Evolutionary conservation across 768 basidiomycete species (phyloP).

Genomic region (Russula dissimulans): DNA sequence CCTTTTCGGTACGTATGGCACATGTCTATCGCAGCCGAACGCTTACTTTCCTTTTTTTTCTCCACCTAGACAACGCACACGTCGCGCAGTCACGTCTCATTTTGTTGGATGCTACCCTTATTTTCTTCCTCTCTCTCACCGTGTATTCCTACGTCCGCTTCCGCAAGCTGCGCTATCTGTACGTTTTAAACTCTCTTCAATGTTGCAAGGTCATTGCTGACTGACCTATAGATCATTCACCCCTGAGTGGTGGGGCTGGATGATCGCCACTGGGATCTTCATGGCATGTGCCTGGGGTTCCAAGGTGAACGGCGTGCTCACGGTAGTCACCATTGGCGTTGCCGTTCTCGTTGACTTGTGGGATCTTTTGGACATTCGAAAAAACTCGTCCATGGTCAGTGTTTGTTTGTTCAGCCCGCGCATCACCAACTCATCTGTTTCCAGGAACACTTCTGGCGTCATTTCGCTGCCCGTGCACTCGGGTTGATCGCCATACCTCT

Average conservation of each 20-base stretch:
- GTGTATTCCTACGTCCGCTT: conserved; percentile 91
- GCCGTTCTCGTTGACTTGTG: conserved; percentile 92
- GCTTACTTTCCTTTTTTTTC: neutral
- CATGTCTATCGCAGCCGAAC: neutral
- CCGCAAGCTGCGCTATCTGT: conserved; percentile 88
- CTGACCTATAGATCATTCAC: conserved; percentile 63
- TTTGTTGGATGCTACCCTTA: conserved; percentile 84
- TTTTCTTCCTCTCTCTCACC: conserved; percentile 93
- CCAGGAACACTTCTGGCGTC: conserved; percentile 66
- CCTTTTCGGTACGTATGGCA: conserved; percentile 66
- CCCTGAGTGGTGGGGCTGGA: conserved; percentile 91
- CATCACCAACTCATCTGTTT: neutral
- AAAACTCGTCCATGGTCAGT: conserved; percentile 61
- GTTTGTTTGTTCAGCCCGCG: neutral
- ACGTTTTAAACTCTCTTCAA: conserved; percentile 22
- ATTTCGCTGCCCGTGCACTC: conserved; percentile 76
- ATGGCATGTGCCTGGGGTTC: conserved; percentile 96
- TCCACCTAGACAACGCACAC: conserved; percentile 79
- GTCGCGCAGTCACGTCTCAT: conserved; percentile 94
- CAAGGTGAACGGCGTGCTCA: conserved; percentile 94
- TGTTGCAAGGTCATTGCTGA: conserved; percentile 5
- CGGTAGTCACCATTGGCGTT: conserved; percentile 79
- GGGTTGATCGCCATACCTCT: conserved; percentile 87
- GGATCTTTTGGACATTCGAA: conserved; percentile 82
- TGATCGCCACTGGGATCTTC: conserved; percentile 79